Evolutionary conservation across 345 rosid genomes (phyloP).

Genomic region (Syzygium aqueum): DNA sequence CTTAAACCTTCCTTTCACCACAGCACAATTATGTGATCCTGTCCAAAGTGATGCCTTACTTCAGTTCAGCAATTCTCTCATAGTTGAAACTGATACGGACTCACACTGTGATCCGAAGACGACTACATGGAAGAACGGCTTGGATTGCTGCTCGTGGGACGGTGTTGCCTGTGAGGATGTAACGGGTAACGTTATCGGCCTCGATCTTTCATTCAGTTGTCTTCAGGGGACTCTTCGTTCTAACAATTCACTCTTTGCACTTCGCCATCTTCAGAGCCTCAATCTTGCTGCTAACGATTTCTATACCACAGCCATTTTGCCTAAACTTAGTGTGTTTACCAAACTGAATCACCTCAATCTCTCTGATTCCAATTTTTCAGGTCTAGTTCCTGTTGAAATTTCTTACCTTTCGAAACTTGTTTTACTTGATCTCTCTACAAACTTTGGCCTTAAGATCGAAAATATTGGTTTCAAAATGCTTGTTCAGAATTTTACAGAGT

Average conservation of each 20-base stretch:
- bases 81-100: not conserved
- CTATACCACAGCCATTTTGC: not conserved
- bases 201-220: not conserved
- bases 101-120: not conserved
- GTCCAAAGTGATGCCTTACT: not conserved
- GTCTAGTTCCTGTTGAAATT: not conserved
- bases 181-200: not conserved
- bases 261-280: too few species aligned
- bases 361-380: not conserved
- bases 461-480: not conserved
- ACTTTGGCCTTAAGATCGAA: not conserved
- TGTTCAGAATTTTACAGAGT: not conserved
- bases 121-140: not conserved
- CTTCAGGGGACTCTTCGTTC: not conserved
- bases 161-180: not conserved
- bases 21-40: not conserved
- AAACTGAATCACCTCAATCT: not conserved
- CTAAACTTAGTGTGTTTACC: not conserved
- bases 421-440: not conserved
- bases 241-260: not conserved
- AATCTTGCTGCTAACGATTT: not conserved
- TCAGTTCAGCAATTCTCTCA: not conserved
- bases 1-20: not conserved
- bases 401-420: not conserved
- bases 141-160: conserved; percentile 1